Evolutionary conservation across 768 basidiomycete genomes (phyloP).

Genomic region (Phanerochaete sordida): DNA sequence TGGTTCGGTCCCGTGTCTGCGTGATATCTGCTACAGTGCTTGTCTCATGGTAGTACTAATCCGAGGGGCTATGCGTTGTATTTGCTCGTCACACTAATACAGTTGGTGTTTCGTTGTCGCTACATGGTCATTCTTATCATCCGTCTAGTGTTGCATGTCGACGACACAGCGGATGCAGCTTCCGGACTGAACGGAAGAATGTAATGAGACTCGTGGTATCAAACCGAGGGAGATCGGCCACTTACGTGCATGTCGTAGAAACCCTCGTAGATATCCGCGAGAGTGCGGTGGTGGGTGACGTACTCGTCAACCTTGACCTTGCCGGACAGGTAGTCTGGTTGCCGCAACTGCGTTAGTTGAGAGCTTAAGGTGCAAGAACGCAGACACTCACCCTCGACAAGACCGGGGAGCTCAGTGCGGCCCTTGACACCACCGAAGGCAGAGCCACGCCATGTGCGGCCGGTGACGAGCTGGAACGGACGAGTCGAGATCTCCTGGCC

Average conservation of each 20-base stretch:
- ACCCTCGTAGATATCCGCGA: constrained; percentile 78
- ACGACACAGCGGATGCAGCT: constrained; percentile 95
- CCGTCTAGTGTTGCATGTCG: constrained; percentile 53
- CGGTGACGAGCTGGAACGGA: constrained; percentile 63
- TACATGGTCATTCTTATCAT: neutral
- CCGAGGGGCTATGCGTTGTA: neutral
- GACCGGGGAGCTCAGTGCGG: constrained; percentile 89
- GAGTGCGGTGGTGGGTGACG: constrained; percentile 79
- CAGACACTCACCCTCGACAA: constrained; percentile 73
- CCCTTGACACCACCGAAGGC: constrained; percentile 99
- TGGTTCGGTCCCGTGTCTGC: too few relatives aligned
- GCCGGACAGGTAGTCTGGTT: constrained; percentile 73
- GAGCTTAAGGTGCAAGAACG: neutral
- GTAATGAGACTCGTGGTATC: neutral
- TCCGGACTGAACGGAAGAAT: constrained; percentile 54
- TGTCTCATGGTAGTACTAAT: neutral
- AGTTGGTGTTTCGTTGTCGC: neutral
- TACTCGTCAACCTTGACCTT: constrained; percentile 93
- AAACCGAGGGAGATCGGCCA: constrained; percentile 13
- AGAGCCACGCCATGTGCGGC: constrained; percentile 89
- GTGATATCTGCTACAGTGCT: too few relatives aligned
- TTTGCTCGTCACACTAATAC: neutral
- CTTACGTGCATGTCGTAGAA: constrained; percentile 97
- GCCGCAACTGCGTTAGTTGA: neutral
- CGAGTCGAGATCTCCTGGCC: constrained; percentile 67